Evolutionary conservation across 768 basidiomycete genomes (phyloP), one percentile per base, ranked within the genome.

Genomic region (Leccinum longicurvipes): DNA sequence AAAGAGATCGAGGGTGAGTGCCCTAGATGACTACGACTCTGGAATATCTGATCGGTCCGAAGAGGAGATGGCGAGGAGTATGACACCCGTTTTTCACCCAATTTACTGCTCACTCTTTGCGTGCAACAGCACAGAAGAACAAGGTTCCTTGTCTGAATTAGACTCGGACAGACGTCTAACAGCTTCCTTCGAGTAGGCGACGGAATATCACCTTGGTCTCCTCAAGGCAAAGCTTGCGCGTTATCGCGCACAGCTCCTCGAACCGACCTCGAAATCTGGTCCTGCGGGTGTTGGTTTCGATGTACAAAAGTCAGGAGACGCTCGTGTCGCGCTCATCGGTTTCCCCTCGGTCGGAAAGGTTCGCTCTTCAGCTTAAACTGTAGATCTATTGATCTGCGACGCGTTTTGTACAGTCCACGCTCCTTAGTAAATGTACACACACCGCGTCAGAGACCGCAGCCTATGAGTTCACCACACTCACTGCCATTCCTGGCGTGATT

Each of bases 1-100:
- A 95, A 93, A 72, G 93, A 91, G 72, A 96, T 96, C 60, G 92
- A 98, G 82, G 91, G 92, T 92, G 70, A 74, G 89, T 60, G 47
- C 28, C 50, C n/a, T 19, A 11, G 39, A 15, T 9, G 7, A 34
- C n/a, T 29, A 44, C 8, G 3, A 45, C 39, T 51, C 9, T 12
- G n/a, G 32, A 34, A 41, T 47, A 24, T 61, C 58, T 68, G 32
- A 63, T 39, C 19, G 12, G 49, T 23, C 10, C 41, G 29, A 67
- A 94, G 92, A 93, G 85, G 95, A 98, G 83, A 97, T 98, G 95
- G 87, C 91, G 60, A 82, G 93, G 74, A 98, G 93, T 93, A 71
- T 77, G 89, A 79, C 8, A 23, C 44, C n/a, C 51, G n/a, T 27
- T 51, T 15, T n/a, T 25, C 19, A 23, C n/a, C 59, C 25, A 25